phyloP scores from a whole-genome alignment of 2,329 filamentous ascomycete genomes.

The Cercospora berteroae region DNA sequence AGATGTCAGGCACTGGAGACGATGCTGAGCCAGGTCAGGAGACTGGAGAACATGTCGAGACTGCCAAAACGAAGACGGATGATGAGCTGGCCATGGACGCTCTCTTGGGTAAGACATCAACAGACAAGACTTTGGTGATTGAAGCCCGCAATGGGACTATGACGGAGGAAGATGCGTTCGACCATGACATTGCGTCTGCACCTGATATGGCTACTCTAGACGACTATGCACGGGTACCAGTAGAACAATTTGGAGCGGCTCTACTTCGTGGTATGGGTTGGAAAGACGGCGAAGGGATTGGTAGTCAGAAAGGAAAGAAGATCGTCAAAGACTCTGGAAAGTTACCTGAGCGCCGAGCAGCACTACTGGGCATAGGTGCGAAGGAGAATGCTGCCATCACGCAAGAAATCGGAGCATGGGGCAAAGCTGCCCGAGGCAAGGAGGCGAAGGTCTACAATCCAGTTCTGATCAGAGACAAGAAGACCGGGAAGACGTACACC shows the following conservation, averaged over 20 bases:
- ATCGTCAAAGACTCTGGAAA: slow-evolving; percentile 53
- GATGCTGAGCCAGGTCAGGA: slow-evolving; percentile 23
- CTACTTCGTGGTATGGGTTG: slow-evolving; percentile 92
- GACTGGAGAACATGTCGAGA: slow-evolving; percentile 9
- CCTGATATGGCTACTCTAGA: slow-evolving; percentile 75
- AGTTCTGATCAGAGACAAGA: slow-evolving; percentile 59
- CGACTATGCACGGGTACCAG: slow-evolving; percentile 83
- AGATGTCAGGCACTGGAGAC: slow-evolving; percentile 4
- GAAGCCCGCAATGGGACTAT: slow-evolving; percentile 36
- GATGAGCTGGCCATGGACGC: slow-evolving; percentile 57
- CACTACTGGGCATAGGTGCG: slow-evolving; percentile 82
- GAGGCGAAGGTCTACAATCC: slow-evolving; percentile 62
- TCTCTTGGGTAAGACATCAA: slow-evolving; percentile 41
- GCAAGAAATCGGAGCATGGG: slow-evolving; percentile 77
- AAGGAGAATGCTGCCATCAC: slow-evolving; percentile 66
- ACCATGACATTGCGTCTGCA: slow-evolving; percentile 64
- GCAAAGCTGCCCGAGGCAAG: slow-evolving; percentile 59
- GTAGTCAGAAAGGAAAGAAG: slow-evolving; percentile 50
- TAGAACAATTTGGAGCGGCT: slow-evolving; percentile 91
- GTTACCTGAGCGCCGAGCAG: slow-evolving; percentile 68
- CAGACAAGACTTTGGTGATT: slow-evolving; percentile 41
- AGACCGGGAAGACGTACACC: slow-evolving; percentile 61
- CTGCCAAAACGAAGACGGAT: slow-evolving; percentile 45
- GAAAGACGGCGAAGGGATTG: slow-evolving; percentile 66
- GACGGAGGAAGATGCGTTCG: slow-evolving; percentile 35